Evolutionary conservation across 331 rosid species (phyloP), one percentile per base, ranked within the genome.

Genomic region (Rosa hybrid): DNA sequence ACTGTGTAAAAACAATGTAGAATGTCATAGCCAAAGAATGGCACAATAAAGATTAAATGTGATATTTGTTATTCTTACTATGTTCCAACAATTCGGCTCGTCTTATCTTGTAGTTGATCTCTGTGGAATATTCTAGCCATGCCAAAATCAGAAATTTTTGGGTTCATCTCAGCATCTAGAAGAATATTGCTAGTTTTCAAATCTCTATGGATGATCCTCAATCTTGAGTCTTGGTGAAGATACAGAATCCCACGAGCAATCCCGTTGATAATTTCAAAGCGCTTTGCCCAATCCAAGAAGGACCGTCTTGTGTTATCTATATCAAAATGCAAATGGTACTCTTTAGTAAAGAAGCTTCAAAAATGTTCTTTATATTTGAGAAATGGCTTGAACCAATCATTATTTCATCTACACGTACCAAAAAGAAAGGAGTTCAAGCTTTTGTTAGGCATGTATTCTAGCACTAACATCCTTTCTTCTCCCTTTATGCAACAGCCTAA

Each of bases 151-250:
- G 82, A 79, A 38, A 71, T 79, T 63, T 79, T 79, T 2, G 82
- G 77, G 13, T 30, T 72, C 84, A 81, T 65, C 9, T 81, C 76
- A 18, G 20, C 6, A 42, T 81, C 84, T 8, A 81, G 60, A 7
- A 75, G 70, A 17, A 81, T 25, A 20, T 81, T 81, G 54, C 79
- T 64, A 7, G 51, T 13, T 72, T 80, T 80, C 7, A 80, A 14
- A 73, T 80, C 79, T 73, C 83, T 53, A 25, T 81, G 84, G 20
- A 81, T 81, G 14, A 81, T 77, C 51, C 77, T 75, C 20, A 81
- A 27, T 21, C 42, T 44, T 1, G 84, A 81, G 38, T 81, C 84
- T 6, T 72, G 76, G 21, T 81, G 84, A 39, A 81, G 84, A 65
- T 81, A 81, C 12, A 68, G 18, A 14, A 81, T 25, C 12, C 76